Conservation (phyloP, 2,329 filamentous ascomycete species). For the Immersiporthe knoxdaviesiana region DNA sequence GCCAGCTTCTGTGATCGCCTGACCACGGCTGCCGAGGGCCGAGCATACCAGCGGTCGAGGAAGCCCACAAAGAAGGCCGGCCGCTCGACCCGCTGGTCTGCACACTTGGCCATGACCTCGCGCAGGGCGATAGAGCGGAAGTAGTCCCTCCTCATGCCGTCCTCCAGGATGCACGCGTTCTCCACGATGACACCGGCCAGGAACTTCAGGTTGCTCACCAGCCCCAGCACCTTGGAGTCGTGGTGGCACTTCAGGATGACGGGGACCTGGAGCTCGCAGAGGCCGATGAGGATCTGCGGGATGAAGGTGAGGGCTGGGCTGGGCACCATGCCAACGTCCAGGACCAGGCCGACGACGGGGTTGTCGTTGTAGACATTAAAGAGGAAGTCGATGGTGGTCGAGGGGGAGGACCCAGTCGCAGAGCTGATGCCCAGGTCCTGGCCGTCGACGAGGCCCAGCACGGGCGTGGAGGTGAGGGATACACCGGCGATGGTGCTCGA, state of each 20-base stretch:
- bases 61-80: constrained; percentile 44
- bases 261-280: constrained; percentile 28
- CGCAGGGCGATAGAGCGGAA: constrained; percentile 45
- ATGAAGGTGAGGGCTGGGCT: constrained; percentile 10
- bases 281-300: constrained; percentile 25
- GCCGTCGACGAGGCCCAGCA: constrained; percentile 31
- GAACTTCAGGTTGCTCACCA: constrained; percentile 36
- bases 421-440: constrained; percentile 25
- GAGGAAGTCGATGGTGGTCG: constrained; percentile 26
- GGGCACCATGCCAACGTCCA: constrained; percentile 24
- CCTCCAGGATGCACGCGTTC: constrained; percentile 46
- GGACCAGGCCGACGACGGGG: constrained; percentile 29
- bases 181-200: constrained; percentile 46
- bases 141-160: constrained; percentile 47
- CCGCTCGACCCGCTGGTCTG: constrained; percentile 37
- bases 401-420: constrained; percentile 7
- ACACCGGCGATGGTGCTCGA: constrained; percentile 30
- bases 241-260: constrained; percentile 34
- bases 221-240: constrained; percentile 29
- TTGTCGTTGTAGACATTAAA: constrained; percentile 27
- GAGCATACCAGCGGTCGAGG: constrained; percentile 40
- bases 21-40: constrained; percentile 40
- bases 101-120: constrained; percentile 36
- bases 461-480: constrained; percentile 21
- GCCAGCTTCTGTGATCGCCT: constrained; percentile 43